Evolutionary conservation across 352 stramenopile genomes (phyloP), one percentile per base, ranked within the genome.

Genomic region (Phytophthora multivora): DNA sequence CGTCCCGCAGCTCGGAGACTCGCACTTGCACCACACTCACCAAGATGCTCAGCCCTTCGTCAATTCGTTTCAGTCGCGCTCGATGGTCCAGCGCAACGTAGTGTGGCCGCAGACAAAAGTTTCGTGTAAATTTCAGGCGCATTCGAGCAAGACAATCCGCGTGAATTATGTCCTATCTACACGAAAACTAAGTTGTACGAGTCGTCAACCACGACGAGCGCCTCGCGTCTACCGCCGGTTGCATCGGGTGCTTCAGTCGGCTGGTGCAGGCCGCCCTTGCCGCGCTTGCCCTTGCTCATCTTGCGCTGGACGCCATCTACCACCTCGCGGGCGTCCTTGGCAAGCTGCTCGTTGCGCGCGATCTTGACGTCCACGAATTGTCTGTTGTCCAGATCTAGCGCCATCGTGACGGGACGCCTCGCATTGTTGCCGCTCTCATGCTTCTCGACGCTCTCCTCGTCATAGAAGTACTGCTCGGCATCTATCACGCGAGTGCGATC

Each of bases 171-270:
- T 48, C 9, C 21, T 31, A 16, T 12, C 48, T 77, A 87, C n/a
- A 87, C 73, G 50, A 76, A 87, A 21, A 81, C 59, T 45, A 80
- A 49, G 15, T 72, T 76, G 58, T 78, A 87, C 58, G 73, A 63
- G 42, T 87, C 77, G 12, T 84, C 77, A 26, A 81, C 55, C 5
- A 79, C 62, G 41, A 79, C 66, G 8, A 57, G 26, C 2, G 46
- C 41, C 23, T 71, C 57, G 10, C 43, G 59, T 5, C 61, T 30
- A 19, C 49, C 48, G 23, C 42, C 19, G 2, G 31, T 47, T 33
- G 38, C 16, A 13, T 23, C 19, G 8, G 43, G 30, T 6, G 28
- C 40, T 41, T 68, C 61, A 31, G 40, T 16, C 23, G 51, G 49
- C 21, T 53, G 33, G 10, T 57, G 41, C 10, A 54, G 7, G 6